Base-by-base conservation (phyloP, 73 alveolate genomes). In the Strombidium stylifer region DNA sequence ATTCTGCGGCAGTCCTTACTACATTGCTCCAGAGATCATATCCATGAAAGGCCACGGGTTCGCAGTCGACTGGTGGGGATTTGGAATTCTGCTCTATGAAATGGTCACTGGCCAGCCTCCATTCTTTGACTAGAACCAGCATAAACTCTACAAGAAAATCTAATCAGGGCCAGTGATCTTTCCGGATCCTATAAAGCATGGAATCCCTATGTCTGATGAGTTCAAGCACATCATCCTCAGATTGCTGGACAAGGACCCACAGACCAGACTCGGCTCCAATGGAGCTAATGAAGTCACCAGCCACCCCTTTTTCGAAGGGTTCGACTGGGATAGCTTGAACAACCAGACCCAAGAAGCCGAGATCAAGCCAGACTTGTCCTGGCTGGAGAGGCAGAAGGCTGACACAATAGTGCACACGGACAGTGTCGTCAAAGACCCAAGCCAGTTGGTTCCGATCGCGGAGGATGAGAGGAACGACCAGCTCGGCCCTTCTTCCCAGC, bases 31-130 rank as follows among this genome's bases (percentile, higher is more conserved):
- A 21, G 99, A 94, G 82, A 91, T 92, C 59, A 83, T 94, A 32
- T 71, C 73, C 28, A 78, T 81, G 48, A 77, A 67, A 40, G 99
- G 98, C 0, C 94, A 94, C 82, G 94, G 85, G 57, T 81, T 75
- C 58, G 56, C 59, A 28, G 98, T 91, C 10, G 99, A 94, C 69
- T 94, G 99, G 99, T 94, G 99, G 99, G 91, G 93, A 7, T 84
- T 92, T 41, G 99, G 99, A 24, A 80, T 94, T 25, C 62, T 79
- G 1, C 57, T 66, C 16, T 94, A 92, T 91, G 99, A 95, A 71
- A 74, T 95, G 91, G 42, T 95, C 46, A 74, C 73, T 47, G 99
- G 99, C 6, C 82, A 89, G 28, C 86, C 99, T 1, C 99, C 99
- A n/a, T 94, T 94, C 87, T 93, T 87, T 60, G 76, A 82, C 45